A percentile compares a stretch with the other conserved stretches of the same genome.
Conservation (phyloP, 2,329 filamentous ascomycete species). For the Colletotrichum cordylinicola region DNA sequence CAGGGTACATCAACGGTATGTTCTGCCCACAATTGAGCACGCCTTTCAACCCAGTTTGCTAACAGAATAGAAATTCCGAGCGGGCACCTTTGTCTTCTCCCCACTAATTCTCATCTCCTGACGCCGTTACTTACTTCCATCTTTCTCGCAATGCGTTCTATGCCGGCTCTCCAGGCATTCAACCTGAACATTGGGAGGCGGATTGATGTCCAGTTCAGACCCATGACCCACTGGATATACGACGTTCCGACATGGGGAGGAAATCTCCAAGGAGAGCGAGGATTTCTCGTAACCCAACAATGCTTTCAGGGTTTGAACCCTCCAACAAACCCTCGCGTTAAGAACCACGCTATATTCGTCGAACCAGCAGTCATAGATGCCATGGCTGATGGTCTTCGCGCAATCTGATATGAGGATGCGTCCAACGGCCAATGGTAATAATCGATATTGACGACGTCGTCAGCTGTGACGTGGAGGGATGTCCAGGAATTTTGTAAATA, state of each 20-base stretch:
- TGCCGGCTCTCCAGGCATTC: not conserved
- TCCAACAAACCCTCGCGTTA: not conserved
- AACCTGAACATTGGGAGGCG: not conserved
- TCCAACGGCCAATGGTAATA: not conserved
- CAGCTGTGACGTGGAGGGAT: not conserved
- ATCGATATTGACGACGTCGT: not conserved
- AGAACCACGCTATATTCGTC: not conserved
- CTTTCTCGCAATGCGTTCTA: not conserved
- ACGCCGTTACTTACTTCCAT: not conserved
- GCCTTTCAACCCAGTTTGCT: not conserved
- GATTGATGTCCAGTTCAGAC: not conserved
- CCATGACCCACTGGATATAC: not conserved
- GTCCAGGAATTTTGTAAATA: not conserved
- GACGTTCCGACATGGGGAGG: not conserved
- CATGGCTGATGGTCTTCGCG: not conserved
- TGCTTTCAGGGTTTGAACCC: not conserved
- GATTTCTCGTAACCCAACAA: not conserved
- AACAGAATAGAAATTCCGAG: not conserved
- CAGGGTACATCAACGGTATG: fast-evolving
- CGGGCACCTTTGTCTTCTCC: not conserved
- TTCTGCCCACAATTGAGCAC: not conserved
- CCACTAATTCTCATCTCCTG: not conserved
- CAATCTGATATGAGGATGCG: not conserved
- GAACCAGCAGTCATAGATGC: not conserved
- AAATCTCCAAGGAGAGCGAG: not conserved